Percentiles rank a stretch among this genome's conserved stretches.
Evolutionary conservation across 2,329 filamentous ascomycete genomes (phyloP).

Genomic region (Verticillium dahliae): DNA sequence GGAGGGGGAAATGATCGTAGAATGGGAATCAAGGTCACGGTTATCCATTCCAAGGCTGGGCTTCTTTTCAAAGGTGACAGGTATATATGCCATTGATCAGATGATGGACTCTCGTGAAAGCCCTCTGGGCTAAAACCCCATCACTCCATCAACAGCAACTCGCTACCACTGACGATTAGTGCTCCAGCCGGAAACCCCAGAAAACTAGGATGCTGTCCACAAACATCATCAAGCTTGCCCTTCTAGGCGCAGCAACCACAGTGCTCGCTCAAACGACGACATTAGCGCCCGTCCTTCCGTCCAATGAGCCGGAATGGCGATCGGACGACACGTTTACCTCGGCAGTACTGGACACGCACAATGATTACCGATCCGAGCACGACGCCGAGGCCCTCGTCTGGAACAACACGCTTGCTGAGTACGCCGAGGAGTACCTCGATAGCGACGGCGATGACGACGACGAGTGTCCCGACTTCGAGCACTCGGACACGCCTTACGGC

Average conservation of each 20-base stretch:
- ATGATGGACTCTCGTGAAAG: neutral
- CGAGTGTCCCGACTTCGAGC: slow-evolving; percentile 38
- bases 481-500: slow-evolving; percentile 56
- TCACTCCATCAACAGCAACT: neutral
- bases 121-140: fast-evolving
- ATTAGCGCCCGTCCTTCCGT: neutral
- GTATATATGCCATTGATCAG: neutral
- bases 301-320: slow-evolving; percentile 21
- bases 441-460: slow-evolving; percentile 14
- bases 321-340: slow-evolving; percentile 33
- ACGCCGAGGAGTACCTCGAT: slow-evolving; percentile 43
- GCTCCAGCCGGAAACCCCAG: neutral
- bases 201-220: neutral
- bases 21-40: neutral
- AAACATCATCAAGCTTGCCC: neutral
- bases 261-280: neutral
- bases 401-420: slow-evolving; percentile 57
- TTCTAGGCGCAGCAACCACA: neutral
- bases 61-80: neutral
- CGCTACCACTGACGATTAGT: neutral
- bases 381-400: slow-evolving; percentile 52
- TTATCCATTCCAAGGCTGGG: neutral
- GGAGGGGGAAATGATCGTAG: neutral
- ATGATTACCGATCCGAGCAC: slow-evolving; percentile 58
- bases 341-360: slow-evolving; percentile 59